A percentile compares a stretch with the other conserved stretches of the same genome.
These are phyloP conservation scores for Geosmithia morbida DNA, from an alignment of 2,329 filamentous ascomycete species.

Conservation along the genomic window DNA sequence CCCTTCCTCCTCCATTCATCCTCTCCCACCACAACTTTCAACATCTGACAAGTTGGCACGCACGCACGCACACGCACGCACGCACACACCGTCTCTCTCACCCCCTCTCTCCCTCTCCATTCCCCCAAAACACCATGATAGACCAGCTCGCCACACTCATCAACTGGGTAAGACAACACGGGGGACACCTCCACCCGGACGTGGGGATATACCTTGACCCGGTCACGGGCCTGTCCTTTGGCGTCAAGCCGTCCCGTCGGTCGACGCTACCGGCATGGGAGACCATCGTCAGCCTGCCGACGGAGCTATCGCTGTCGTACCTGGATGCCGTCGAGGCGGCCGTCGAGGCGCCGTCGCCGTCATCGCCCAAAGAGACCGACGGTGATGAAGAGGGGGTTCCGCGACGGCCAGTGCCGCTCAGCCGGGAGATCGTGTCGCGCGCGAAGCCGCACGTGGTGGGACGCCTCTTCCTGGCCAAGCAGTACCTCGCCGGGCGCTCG, in stretches of 20 bases:
- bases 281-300: conserved; percentile 35
- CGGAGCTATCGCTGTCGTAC: conserved; percentile 41
- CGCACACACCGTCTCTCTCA: too few relatives aligned
- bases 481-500: conserved; percentile 40
- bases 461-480: conserved; percentile 54
- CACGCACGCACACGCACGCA: too few relatives aligned
- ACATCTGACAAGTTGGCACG: too few relatives aligned
- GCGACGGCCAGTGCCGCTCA: conserved; percentile 19
- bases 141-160: conserved; percentile 18
- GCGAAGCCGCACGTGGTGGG: conserved; percentile 45
- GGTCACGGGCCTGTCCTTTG: conserved; percentile 38
- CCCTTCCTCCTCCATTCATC: too few relatives aligned
- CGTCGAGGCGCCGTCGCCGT: conserved; percentile 10
- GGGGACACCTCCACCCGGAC: conserved; percentile 31
- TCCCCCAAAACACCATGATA: too few relatives aligned
- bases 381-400: too few relatives aligned
- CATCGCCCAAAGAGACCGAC: background rate
- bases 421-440: conserved; percentile 29
- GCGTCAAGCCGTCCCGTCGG: conserved; percentile 22
- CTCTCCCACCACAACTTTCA: too few relatives aligned
- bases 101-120: too few relatives aligned
- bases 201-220: conserved; percentile 38
- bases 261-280: conserved; percentile 18
- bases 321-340: conserved; percentile 34
- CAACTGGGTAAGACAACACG: conserved; percentile 31